Evolutionary conservation across 2,329 filamentous ascomycete genomes (phyloP), one percentile per base, ranked within the genome.

Genomic region (Bipolaris zeicola): DNA sequence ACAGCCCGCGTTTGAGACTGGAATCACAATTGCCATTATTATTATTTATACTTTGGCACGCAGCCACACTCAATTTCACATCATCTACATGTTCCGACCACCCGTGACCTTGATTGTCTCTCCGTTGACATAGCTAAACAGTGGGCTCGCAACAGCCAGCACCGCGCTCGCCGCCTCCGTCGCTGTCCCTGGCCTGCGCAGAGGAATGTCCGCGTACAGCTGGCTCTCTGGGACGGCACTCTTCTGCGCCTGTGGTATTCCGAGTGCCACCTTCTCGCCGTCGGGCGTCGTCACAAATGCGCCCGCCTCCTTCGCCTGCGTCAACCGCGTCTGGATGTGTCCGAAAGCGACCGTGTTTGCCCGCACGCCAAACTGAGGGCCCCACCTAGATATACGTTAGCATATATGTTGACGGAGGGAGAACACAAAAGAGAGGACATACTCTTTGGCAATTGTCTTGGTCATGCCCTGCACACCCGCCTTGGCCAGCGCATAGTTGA

Each of bases 81-180:
- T 28, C 43, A 7, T 60, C 73, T 82, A 87, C 74, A 86, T 87
- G 68, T 83, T 84, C 63, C 85, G 81, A 2, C 92, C 91, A 13
- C 91, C 92, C 5, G 91, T 95, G 50, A 95, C 91, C 79, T 88
- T 90, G 65, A 96, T 89, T 0, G 91, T 94, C 83, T 96, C 91
- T 0, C 92, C 92, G 60, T 85, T 89, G 3, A 96, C 91, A 79
- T 96, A 96, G 38, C 87, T 87, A 69, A 95, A 92, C 70, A 93
- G 76, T 26, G 92, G 92, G 71, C 90, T 94, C 2, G 88, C 90
- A 26, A 95, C 87, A 6, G 89, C 91, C 72, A 96, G 71, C 49
- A 96, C 86, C 36, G 87, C 86, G 57, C 86, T 86, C 24, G 92
- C 92, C 10, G 92, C 92, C 80, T 96, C 92, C 3, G 87, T 89